phyloP scores from a whole-genome alignment of 176 grass and related monocot genomes.

The Ampelocalamus luodianensis region DNA sequence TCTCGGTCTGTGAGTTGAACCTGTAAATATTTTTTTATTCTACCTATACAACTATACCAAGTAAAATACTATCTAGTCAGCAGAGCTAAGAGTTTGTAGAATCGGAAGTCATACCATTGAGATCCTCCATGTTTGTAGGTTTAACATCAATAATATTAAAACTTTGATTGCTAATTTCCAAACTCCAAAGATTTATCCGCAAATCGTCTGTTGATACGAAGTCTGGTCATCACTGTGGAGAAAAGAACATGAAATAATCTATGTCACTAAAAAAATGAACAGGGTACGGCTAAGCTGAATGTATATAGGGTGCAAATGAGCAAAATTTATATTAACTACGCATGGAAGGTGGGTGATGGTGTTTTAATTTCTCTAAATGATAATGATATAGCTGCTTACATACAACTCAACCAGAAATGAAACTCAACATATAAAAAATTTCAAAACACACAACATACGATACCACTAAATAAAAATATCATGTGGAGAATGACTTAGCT shows the following conservation, averaged over 20 bases:
- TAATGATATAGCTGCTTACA: constrained; percentile 12
- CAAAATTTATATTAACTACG: too few species aligned
- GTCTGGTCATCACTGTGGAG: too few species aligned
- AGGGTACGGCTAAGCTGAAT: too few species aligned
- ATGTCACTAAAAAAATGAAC: too few species aligned
- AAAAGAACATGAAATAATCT: too few species aligned
- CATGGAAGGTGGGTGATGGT: background rate
- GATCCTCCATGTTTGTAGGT: constrained; percentile 89
- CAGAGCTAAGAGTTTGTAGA: constrained; percentile 27
- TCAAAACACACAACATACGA: background rate
- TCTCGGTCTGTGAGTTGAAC: background rate
- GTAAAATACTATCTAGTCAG: constrained; percentile 9
- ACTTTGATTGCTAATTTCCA: too few species aligned
- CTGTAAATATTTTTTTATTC: background rate
- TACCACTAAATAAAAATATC: background rate
- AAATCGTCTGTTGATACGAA: too few species aligned
- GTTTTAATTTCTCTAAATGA: constrained; percentile 13
- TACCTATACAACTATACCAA: constrained; percentile 23
- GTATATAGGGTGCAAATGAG: too few species aligned
- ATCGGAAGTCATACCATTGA: constrained; percentile 63
- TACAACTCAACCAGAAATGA: background rate
- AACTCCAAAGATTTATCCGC: too few species aligned
- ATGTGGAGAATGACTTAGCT: background rate
- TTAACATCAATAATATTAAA: constrained; percentile 62
- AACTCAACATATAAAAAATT: constrained; percentile 22